phyloP scores from a whole-genome alignment of 192 early-diverging fungal species.

The Backusella australiensis region DNA sequence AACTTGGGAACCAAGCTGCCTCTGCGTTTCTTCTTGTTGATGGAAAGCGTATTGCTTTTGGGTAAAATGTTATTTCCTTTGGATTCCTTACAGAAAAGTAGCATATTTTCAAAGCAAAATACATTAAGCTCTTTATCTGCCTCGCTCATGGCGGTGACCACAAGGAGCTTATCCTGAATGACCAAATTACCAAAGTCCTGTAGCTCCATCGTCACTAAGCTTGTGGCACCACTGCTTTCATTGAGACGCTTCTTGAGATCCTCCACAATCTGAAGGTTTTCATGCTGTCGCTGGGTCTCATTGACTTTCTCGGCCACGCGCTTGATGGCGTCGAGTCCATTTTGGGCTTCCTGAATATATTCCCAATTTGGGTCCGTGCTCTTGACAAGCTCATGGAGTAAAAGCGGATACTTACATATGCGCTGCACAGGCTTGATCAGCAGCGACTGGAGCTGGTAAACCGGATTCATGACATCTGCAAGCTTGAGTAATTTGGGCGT shows the following conservation, averaged over 20 bases:
- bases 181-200: conserved; percentile 84
- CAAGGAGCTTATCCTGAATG: conserved; percentile 38
- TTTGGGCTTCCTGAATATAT: conserved; percentile 57
- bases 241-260: conserved; percentile 82
- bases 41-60: conserved; percentile 37
- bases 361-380: conserved; percentile 50
- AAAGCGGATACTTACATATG: conserved; percentile 95
- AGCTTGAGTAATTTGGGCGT: conserved; percentile 60
- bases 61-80: conserved; percentile 33
- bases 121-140: conserved; percentile 76
- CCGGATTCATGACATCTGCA: conserved; percentile 73
- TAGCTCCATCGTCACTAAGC: conserved; percentile 59
- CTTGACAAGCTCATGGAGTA: conserved; percentile 70
- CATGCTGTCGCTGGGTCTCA: conserved; percentile 83
- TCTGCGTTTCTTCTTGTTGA: conserved; percentile 42
- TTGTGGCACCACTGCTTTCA: conserved; percentile 63
- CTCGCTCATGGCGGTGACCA: conserved; percentile 62
- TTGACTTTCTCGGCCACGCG: conserved; percentile 86
- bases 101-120: conserved; percentile 89
- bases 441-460: conserved; percentile 81
- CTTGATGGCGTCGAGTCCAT: conserved; percentile 81
- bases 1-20: conserved; percentile 67
- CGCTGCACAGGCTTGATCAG: conserved; percentile 97
- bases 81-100: conserved; percentile 92
- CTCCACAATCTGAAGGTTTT: conserved; percentile 77